These are phyloP conservation scores for Flueggea neowawraea DNA, from an alignment of 441 rosid species.

Conservation along the genomic window DNA sequence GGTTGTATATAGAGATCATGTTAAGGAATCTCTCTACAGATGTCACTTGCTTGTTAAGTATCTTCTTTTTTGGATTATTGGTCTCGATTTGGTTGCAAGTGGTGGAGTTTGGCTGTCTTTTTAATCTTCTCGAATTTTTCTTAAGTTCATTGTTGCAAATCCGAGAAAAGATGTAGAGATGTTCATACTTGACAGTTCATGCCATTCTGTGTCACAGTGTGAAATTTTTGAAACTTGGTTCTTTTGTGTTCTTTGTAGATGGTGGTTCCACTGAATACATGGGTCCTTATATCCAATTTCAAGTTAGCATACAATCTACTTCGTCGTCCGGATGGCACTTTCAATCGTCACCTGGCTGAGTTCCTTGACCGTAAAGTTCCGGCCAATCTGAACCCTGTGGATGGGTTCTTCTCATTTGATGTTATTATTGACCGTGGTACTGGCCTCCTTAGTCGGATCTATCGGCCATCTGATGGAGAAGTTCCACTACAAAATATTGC, in stretches of 20 bases:
- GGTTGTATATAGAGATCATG: no score
- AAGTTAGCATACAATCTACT: constrained; percentile 90
- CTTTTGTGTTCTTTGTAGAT: constrained; percentile 39
- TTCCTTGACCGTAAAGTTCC: constrained; percentile 90
- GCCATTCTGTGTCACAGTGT: background rate
- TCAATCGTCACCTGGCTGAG: constrained; percentile 89
- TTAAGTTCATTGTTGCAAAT: background rate
- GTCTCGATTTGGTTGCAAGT: background rate
- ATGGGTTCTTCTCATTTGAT: constrained; percentile 94
- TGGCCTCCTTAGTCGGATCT: constrained; percentile 70
- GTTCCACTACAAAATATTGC: constrained; percentile 36
- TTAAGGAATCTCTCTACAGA: no score
- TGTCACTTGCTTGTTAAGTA: no score
- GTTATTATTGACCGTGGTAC: constrained; percentile 70
- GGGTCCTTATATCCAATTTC: constrained; percentile 97
- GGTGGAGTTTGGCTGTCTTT: constrained; percentile 10
- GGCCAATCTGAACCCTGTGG: constrained; percentile 68
- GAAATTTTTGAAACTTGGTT: background rate
- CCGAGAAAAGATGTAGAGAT: background rate
- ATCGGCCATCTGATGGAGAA: constrained; percentile 34
- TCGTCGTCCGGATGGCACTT: constrained; percentile 90
- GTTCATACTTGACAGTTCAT: background rate
- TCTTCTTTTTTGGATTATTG: background rate
- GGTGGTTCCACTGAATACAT: constrained; percentile 94
- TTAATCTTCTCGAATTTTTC: background rate